Evolutionary conservation across 1,139 yeast genomes (phyloP), one percentile per base, ranked within the genome.

Genomic region (Meyerozyma carpophila): DNA sequence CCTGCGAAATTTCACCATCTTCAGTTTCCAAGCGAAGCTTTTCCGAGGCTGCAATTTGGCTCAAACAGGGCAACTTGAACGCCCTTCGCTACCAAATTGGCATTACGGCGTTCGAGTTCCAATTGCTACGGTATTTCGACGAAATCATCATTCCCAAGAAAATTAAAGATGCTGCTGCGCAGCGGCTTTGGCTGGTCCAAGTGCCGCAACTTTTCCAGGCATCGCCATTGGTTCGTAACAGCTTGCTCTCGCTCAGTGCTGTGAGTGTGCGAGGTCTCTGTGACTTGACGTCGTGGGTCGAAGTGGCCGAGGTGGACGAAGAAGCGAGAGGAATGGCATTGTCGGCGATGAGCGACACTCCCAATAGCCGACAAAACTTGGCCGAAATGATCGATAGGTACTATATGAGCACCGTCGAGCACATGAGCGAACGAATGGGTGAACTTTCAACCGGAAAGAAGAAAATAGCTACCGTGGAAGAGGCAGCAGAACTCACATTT

Each of bases 241-340:
- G 59, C 11, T 48, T 59, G 16, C 59, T 53, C 46, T 53, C 61
- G 36, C 61, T 55, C 44, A 51, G 63, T n/a, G 60, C 62, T 9
- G 48, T 57, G 31, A 53, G 54, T 39, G 43, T 57, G 38, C 47
- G 54, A 42, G 58, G 60, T 2, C 40, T 56, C 16, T 46, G 52
- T 28, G 55, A 54, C 34, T 14, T 34, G 8, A 39, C 53, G 34
- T 41, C 41, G 21, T 26, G 32, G 16, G 16, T 14, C 6, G 34
- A 31, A 14, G 20, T 31, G 10, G n/a, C 34, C 5, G 34, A 31
- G 9, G 39, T 52, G 29, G 34, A 31, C 16, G 34, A 14, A 11
- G 36, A 47, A 27, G 41, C 36, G 11, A 37, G 14, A 14, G n/a
- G 13, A 8, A 24, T 24, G 39, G 24, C 18, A 9, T 11, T 24